Evolutionary conservation across 129 eudicot genomes (phyloP), one percentile per base, ranked within the genome.

Genomic region (Flaveria bidentis): DNA sequence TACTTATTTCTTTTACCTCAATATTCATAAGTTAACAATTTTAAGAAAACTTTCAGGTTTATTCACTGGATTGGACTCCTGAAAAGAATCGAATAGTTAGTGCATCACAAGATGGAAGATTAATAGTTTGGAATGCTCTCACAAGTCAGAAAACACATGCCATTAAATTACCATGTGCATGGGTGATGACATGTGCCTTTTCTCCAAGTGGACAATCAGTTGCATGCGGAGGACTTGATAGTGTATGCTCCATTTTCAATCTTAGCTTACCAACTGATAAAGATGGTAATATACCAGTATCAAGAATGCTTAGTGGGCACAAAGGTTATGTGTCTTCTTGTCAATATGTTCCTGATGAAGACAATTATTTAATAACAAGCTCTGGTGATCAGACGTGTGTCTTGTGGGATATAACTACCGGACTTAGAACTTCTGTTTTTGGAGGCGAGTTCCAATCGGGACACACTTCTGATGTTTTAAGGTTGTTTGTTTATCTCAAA

Each of bases 111-210:
- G 98, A 93, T 76, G 97, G 98, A 42, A 87, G 98, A 69, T 81
- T 93, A 71, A 93, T 93, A 74, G 97, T 93, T 26, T 93, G 98
- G 98, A 93, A 93, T 63, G 96, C 96, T 78, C 92, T 93, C 75
- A 93, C 97, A 60, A 93, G 98, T 86, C 98, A 93, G 79, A 93
- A 93, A 76, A 93, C 96, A 64, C 97, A 93, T 76, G 89, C 96
- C 39, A 93, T 93, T 36, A 93, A 88, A 81, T 84, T 93, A 46
- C 97, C 97, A 49, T 93, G 98, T 71, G 97, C 98, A 12, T 93
- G 98, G 97, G 98, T 93, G 53, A 93, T 90, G 98, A 88, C 98
- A 49, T 93, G 98, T 84, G 96, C 98, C 15, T 93, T 93, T 79
- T 93, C 98, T 36, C 98, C 96, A 26, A 86, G 71, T 53, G 98